Evolutionary conservation across 495 filamentous ascomycete species (phyloP), one percentile per base, ranked within the genome.

Genomic region (Penicillium bialowiezense): DNA sequence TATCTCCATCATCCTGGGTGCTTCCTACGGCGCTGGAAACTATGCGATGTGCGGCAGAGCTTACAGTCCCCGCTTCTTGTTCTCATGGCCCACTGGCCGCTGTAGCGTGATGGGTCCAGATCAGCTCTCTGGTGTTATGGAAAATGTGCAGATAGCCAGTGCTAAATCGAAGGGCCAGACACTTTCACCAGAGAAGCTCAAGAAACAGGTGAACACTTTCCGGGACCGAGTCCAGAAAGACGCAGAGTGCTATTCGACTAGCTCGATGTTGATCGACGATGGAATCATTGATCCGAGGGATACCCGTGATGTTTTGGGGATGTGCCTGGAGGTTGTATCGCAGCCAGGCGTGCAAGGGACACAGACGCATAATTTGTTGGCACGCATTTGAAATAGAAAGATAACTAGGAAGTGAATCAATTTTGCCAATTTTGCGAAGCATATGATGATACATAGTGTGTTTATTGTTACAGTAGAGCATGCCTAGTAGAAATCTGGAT

Each of bases 51-150:
- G 65, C 42, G 65, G 65, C 1, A 37, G 65, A 4, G 12, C 65
- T 3, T 68, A 65, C 34, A 48, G 43, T 3, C 65, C 65, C 1
- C 58, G 65, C 0, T 66, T 68, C 35, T 17, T 68, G 2, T 68
- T 68, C 43, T 55, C 65, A 19, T 68, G 65, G 65, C 62, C 62
- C 2, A 68, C 50, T 1, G 60, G 65, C 8, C 63, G 63, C 1
- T 68, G 65, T 41, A 63, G 62, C 17, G 65, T 68, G 0, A 68
- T 68, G 65, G 65, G 65, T 0, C 58, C 65, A 1, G 65, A 65
- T 14, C 62, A 65, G 42, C 33, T 68, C 8, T 45, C 54, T 0
- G 65, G 65, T 1, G 65, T 68, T 9, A 68, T 68, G 65, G 60
- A 66, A 36, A 58, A 41, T 5, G 59, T 68, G 23, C 58, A 59